A percentile compares a stretch with the other conserved stretches of the same genome.
Evolutionary conservation across 225 moss, liverwort and hornwort species (phyloP).

Genomic region (Lunularia cruciata): DNA sequence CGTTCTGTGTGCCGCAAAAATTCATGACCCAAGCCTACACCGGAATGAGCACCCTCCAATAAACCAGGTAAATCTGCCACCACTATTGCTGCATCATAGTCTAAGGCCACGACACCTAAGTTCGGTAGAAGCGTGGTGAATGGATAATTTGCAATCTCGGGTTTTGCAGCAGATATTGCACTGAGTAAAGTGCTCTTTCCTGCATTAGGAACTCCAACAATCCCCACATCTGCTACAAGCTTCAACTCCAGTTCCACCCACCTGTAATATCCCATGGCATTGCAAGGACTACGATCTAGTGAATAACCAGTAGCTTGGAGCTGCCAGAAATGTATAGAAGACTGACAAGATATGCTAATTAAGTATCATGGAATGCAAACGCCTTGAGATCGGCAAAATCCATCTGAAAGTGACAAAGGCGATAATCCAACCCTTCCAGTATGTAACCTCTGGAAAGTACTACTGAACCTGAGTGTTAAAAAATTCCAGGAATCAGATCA

Average conservation of each 20-base stretch:
- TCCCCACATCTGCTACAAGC: constrained; percentile 96
- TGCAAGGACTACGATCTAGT: no score
- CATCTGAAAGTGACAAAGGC: no score
- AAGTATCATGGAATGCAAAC: no score
- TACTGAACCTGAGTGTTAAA: no score
- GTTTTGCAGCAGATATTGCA: constrained; percentile 84
- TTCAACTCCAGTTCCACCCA: constrained; percentile 94
- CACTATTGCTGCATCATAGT: constrained; percentile 86
- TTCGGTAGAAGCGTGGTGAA: constrained; percentile 95
- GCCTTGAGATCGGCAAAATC: no score
- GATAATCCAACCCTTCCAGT: no score
- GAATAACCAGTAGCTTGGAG: no score
- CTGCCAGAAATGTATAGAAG: no score
- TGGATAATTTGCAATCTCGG: constrained; percentile 88
- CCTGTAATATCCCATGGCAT: constrained; percentile 35
- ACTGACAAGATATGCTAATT: no score
- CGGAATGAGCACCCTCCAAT: constrained; percentile 93
- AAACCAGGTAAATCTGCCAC: constrained; percentile 95
- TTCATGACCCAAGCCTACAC: constrained; percentile 89
- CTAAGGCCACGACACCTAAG: constrained; percentile 87
- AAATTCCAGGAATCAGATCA: no score
- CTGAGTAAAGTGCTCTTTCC: constrained; percentile 98
- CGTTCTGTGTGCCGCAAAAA: constrained; percentile 96
- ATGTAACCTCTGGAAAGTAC: no score
- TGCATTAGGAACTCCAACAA: constrained; percentile 96